These are phyloP conservation scores for Arabis hirsuta DNA, from an alignment of 345 rosid genomes.

Conservation along the genomic window DNA sequence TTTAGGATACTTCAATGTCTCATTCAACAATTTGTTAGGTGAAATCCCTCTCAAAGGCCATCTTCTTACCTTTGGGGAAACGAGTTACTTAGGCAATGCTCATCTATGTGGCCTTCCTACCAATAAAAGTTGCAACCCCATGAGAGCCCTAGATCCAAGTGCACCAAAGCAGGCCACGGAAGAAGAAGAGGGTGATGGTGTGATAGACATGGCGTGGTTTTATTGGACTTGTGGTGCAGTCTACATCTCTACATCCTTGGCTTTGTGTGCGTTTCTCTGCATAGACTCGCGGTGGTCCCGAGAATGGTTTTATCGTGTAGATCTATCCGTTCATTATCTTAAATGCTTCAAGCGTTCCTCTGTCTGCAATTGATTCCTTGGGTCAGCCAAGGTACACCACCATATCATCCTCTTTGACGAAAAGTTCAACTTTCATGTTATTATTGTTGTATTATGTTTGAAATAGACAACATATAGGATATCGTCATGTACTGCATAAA, in stretches of 20 bases:
- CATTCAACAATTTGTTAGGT: conserved; percentile 65
- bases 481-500: too few relatives aligned
- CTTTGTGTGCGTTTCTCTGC: conserved; percentile 14
- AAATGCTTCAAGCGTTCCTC: conserved; percentile 14
- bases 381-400: conserved; percentile 7
- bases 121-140: conserved; percentile 18
- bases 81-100: conserved; percentile 18
- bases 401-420: too few relatives aligned
- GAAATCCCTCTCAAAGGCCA: conserved; percentile 56
- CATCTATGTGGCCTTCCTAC: conserved; percentile 30
- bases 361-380: neutral
- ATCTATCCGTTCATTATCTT: conserved; percentile 18
- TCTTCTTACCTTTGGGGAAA: conserved; percentile 13
- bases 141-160: neutral
- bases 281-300: conserved; percentile 29
- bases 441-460: too few relatives aligned
- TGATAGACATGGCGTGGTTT: conserved; percentile 36
- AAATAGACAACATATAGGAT: too few relatives aligned
- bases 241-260: neutral
- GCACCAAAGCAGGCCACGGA: neutral
- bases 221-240: conserved; percentile 36
- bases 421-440: too few relatives aligned
- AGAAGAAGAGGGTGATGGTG: conserved; percentile 17
- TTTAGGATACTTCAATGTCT: conserved; percentile 62
- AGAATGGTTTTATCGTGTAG: conserved; percentile 27